Evolutionary conservation across 2,329 filamentous ascomycete genomes (phyloP), one percentile per base, ranked within the genome.

Genomic region (Lecanicillium sp.): DNA sequence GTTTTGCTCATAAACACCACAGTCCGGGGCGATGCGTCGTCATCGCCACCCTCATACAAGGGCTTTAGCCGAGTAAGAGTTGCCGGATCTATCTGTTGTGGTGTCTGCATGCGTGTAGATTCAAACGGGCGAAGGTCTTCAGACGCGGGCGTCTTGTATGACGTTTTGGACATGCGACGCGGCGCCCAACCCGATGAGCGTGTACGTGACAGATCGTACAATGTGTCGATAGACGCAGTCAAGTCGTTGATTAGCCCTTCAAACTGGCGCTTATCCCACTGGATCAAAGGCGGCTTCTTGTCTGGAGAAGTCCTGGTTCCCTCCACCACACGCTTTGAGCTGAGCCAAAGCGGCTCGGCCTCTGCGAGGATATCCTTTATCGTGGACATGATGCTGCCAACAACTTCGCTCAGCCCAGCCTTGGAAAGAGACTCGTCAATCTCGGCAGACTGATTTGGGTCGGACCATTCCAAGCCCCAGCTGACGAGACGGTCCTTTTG

Each of bases 401-500:
- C 84, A 2, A 85, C 75, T 55, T 88, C 83, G 43, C 80, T 84
- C 40, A 89, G 63, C 16, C 84, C 85, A 37, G 81, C 80, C 55
- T 83, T 80, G 50, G 83, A 84, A 8, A 82, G 65, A 12, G 75
- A 77, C 51, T 80, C 76, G 51, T 82, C 78, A 45, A 89, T 88
- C 57, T 85, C 78, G 51, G 77, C 74, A 43, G 79, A 70, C 52
- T 80, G 73, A 47, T 68, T 73, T 31, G 80, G 78, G 55, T 88
- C 83, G 40, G 79, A 84, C 85, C 85, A 90, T 57, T 87, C 82
- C 37, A 87, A 65, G 0, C 84, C 85, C 85, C 85, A 90, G 43
- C 78, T 82, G 42, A 85, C 78, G 33, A 89, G 67, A 13, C 85
- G 73, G 62, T 88, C 83, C 56, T 85, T 86, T 51, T 89, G 85